Evolutionary conservation across 2,329 filamentous ascomycete species (phyloP).

Genomic region (Paecilomyces dactylethromorphus): DNA sequence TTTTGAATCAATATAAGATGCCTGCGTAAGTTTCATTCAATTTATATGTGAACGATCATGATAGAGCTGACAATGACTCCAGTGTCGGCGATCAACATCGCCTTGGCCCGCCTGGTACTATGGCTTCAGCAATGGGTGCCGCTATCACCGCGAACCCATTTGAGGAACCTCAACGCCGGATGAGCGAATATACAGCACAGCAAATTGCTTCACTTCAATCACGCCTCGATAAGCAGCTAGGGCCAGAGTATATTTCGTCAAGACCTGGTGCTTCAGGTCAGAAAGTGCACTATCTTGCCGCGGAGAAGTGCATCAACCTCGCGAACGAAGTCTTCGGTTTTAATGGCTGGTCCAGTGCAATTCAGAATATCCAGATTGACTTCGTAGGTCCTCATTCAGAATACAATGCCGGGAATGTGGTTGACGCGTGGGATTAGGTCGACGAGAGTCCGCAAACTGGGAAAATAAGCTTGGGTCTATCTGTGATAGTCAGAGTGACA

Average conservation of each 20-base stretch:
- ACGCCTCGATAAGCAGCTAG: constrained; percentile 84
- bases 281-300: constrained; percentile 89
- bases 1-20: constrained; percentile 26
- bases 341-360: constrained; percentile 96
- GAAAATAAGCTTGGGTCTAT: constrained; percentile 77
- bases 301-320: constrained; percentile 91
- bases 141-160: constrained; percentile 64
- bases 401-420: constrained; percentile 1
- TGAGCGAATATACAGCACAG: constrained; percentile 78
- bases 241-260: constrained; percentile 90
- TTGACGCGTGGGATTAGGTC: constrained; percentile 39
- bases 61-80: constrained; percentile 11
- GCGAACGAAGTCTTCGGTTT: constrained; percentile 95
- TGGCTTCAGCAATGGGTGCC: constrained; percentile 29
- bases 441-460: constrained; percentile 74
- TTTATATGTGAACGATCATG: neutral
- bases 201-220: constrained; percentile 84
- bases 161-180: constrained; percentile 60
- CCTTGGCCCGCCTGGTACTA: constrained; percentile 26
- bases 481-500: constrained; percentile 84
- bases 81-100: constrained; percentile 67
- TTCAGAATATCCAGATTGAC: constrained; percentile 90
- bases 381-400: constrained; percentile 52
- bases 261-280: constrained; percentile 74
- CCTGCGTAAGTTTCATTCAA: constrained; percentile 36